phyloP scores from a whole-genome alignment of 768 basidiomycete genomes.

The Fistulinella prunicolor region DNA sequence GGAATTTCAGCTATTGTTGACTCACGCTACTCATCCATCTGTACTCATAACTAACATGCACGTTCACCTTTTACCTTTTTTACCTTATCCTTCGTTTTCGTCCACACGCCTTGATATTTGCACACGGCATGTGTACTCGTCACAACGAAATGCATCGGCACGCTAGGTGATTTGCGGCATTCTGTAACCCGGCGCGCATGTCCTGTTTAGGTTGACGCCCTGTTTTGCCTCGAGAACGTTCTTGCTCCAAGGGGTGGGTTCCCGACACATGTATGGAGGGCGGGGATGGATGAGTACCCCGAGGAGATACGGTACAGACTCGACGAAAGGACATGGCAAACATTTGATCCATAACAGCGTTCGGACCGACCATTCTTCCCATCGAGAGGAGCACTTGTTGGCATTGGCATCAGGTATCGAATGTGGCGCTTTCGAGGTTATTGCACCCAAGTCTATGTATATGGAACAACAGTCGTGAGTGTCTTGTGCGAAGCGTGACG shows the following conservation, averaged over 20 bases:
- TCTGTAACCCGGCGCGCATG: no score
- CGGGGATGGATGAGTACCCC: neutral
- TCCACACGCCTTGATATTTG: neutral
- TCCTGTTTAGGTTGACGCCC: no score
- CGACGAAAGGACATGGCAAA: neutral
- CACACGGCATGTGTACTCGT: slow-evolving; percentile 10
- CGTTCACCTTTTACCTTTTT: neutral
- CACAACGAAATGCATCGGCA: slow-evolving; percentile 4
- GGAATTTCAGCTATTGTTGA: slow-evolving; percentile 9
- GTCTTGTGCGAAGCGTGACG: no score
- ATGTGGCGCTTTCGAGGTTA: no score
- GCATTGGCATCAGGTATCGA: no score
- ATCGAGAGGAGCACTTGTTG: no score
- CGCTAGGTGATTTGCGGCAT: slow-evolving; percentile 2
- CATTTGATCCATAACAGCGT: neutral
- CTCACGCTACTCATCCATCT: slow-evolving; percentile 18
- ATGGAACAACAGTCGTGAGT: no score
- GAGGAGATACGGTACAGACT: slow-evolving; percentile 6
- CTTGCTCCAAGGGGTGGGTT: no score
- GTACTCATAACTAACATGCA: slow-evolving; percentile 23
- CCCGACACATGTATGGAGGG: no score
- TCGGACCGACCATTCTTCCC: neutral
- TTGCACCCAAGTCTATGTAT: no score
- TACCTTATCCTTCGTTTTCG: neutral
- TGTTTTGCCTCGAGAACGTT: no score